These are phyloP conservation scores for Oryza meyeriana DNA, from an alignment of 176 grass and related monocot genomes.

Conservation along the genomic window DNA sequence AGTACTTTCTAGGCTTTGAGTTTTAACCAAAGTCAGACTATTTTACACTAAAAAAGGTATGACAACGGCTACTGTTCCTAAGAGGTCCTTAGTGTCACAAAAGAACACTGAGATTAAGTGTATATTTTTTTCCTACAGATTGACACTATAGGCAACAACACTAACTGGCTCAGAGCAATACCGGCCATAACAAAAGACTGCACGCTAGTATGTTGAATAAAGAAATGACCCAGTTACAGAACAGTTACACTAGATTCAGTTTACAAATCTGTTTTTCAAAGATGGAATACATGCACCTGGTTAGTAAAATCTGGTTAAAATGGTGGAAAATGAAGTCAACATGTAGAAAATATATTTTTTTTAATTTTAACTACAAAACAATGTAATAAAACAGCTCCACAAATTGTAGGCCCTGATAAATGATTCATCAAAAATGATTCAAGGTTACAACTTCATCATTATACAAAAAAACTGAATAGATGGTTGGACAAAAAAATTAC, in stretches of 20 bases:
- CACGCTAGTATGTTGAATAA: neutral
- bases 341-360: neutral
- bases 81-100: neutral
- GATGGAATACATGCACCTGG: conserved; percentile 1
- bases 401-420: neutral
- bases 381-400: neutral
- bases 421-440: conserved; percentile 16
- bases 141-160: conserved; percentile 14
- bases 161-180: neutral
- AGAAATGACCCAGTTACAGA: neutral
- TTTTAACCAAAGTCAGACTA: neutral
- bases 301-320: neutral
- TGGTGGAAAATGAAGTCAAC: neutral
- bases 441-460: conserved; percentile 4
- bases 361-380: neutral
- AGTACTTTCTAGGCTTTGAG: neutral
- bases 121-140: neutral
- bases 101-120: neutral
- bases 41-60: neutral
- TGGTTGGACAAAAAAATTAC: neutral
- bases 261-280: neutral
- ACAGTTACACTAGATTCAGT: neutral
- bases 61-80: neutral
- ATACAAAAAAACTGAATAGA: neutral
- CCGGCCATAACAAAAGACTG: neutral